Conservation (phyloP, 2,329 filamentous ascomycete genomes). For the Fusarium penzigii region DNA sequence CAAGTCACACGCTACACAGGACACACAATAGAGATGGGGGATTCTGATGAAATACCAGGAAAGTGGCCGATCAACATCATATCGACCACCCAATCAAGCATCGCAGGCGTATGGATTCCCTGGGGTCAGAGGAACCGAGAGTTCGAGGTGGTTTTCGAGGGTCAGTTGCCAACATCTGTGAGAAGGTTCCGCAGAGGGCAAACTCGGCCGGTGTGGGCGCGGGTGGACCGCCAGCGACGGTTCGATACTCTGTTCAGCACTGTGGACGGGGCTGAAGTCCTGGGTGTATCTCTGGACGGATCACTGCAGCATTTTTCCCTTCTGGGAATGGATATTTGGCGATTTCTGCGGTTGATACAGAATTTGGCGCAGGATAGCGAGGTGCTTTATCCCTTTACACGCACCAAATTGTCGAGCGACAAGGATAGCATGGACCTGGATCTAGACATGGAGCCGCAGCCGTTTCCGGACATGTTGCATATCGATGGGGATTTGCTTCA, state of each 20-base stretch:
- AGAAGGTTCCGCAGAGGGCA: conserved; percentile 55
- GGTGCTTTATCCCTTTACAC: conserved; percentile 50
- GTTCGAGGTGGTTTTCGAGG: conserved; percentile 55
- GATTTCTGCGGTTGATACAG: conserved; percentile 72
- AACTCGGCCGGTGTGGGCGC: conserved; percentile 55
- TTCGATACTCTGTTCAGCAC: conserved; percentile 48
- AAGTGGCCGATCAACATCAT: conserved; percentile 47
- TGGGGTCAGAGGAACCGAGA: conserved; percentile 42
- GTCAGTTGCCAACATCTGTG: conserved; percentile 56
- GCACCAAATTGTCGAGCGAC: conserved; percentile 6
- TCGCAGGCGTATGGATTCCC: conserved; percentile 54
- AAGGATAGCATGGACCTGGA: conserved; percentile 13
- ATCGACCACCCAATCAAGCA: conserved; percentile 47
- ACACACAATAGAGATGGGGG: conserved; percentile 49
- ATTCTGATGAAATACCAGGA: conserved; percentile 25
- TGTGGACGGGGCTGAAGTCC: conserved; percentile 49
- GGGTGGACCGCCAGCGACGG: conserved; percentile 33
- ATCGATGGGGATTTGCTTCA: conserved; percentile 67
- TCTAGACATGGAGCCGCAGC: conserved; percentile 33
- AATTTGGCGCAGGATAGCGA: conserved; percentile 58
- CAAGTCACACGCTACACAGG: conserved; percentile 43
- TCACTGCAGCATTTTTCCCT: conserved; percentile 70
- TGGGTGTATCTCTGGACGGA: conserved; percentile 71
- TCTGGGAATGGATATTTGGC: conserved; percentile 62
- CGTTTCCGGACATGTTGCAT: conserved; percentile 55